Conservation (phyloP, 2,329 filamentous ascomycete genomes). For the Scedosporium boydii region DNA sequence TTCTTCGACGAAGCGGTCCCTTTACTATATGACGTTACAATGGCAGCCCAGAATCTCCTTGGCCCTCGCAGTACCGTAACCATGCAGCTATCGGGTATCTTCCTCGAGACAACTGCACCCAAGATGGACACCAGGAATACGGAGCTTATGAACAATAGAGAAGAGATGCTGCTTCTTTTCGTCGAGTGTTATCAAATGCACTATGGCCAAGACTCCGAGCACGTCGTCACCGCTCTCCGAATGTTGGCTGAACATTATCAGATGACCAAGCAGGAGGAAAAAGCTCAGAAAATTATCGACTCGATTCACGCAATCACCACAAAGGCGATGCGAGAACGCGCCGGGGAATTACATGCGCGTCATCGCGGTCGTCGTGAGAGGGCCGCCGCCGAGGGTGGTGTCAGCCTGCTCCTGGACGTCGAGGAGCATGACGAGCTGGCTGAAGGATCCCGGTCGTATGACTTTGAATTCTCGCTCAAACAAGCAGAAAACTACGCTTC, state of each 20-base stretch:
- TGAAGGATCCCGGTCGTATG: conserved; percentile 14
- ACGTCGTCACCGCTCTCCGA: conserved; percentile 8
- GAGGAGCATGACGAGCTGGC: conserved; percentile 28
- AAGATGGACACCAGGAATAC: neutral
- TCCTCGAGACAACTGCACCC: conserved; percentile 10
- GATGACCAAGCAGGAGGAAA: conserved; percentile 8
- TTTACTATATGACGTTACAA: conserved; percentile 11
- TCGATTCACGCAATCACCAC: conserved; percentile 15
- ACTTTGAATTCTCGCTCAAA: conserved; percentile 8
- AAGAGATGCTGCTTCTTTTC: conserved; percentile 7
- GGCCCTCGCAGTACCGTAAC: conserved; percentile 8
- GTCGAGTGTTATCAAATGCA: conserved; percentile 12
- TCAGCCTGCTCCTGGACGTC: conserved; percentile 26
- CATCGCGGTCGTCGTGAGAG: conserved; percentile 16
- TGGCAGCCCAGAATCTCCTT: conserved; percentile 8
- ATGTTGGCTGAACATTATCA: conserved; percentile 10
- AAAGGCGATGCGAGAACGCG: conserved; percentile 12
- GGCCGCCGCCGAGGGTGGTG: conserved; percentile 9
- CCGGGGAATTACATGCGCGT: conserved; percentile 18
- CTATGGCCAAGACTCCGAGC: conserved; percentile 10
- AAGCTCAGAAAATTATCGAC: conserved; percentile 8
- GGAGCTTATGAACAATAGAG: conserved; percentile 18
- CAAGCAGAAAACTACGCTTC: conserved; percentile 26
- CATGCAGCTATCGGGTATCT: conserved; percentile 9
- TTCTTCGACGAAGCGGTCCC: conserved; percentile 2